Evolutionary conservation across 495 filamentous ascomycete genomes (phyloP).

Genomic region (Aspergillus baeticus): DNA sequence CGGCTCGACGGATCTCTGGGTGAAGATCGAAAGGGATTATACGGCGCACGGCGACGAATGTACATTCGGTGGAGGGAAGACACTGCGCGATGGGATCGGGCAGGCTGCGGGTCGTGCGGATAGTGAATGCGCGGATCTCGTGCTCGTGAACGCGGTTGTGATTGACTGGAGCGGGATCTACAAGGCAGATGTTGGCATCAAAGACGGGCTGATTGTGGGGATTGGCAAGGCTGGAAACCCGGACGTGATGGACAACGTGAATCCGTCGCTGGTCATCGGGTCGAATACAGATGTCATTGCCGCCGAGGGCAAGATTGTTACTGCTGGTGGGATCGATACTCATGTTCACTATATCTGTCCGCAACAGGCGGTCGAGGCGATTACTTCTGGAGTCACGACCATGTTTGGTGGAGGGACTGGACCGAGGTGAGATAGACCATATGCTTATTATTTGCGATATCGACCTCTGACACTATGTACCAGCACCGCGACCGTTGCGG

Average conservation of each 20-base stretch:
- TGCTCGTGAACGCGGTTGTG: slow-evolving; percentile 90
- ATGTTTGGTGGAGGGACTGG: slow-evolving; percentile 92
- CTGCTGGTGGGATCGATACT: slow-evolving; percentile 86
- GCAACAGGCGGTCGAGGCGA: slow-evolving; percentile 84
- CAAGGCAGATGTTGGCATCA: slow-evolving; percentile 97
- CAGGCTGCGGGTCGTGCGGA: slow-evolving; percentile 77
- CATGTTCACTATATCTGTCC: slow-evolving; percentile 98
- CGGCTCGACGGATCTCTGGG: slow-evolving; percentile 85
- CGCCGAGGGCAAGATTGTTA: slow-evolving; percentile 89
- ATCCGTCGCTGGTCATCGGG: slow-evolving; percentile 76
- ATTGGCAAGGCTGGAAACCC: slow-evolving; percentile 98
- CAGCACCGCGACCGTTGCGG: slow-evolving; percentile 83
- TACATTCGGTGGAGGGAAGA: slow-evolving; percentile 94
- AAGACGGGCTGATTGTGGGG: slow-evolving; percentile 80
- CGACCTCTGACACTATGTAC: too few species aligned
- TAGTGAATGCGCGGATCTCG: slow-evolving; percentile 73
- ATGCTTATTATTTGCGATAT: too few species aligned
- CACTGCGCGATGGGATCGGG: slow-evolving; percentile 93
- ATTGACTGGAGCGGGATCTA: slow-evolving; percentile 92
- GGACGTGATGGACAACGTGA: slow-evolving; percentile 91
- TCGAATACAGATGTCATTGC: slow-evolving; percentile 93
- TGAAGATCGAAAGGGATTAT: slow-evolving; percentile 85
- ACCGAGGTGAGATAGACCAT: slow-evolving; percentile 50
- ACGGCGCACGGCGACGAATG: slow-evolving; percentile 92
- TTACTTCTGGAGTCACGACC: slow-evolving; percentile 87